These are phyloP conservation scores for Fusarium fujikuroi DNA, from an alignment of 2,329 filamentous ascomycete species.

Conservation along the genomic window DNA sequence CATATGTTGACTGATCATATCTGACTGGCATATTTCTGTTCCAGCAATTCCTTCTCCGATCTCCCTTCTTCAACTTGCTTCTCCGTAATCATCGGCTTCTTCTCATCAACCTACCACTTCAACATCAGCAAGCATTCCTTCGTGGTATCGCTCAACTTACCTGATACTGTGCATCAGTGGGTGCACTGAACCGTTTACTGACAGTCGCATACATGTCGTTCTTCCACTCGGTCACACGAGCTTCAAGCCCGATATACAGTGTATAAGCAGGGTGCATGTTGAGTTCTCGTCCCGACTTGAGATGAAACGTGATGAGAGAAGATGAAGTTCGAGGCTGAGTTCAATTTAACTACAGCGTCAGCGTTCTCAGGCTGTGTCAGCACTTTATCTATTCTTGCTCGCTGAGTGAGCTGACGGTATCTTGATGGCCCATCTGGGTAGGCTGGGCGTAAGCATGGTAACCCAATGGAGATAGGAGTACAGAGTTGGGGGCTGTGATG, in stretches of 20 bases:
- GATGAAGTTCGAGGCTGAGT: not conserved
- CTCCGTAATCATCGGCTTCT: slow-evolving; percentile 1
- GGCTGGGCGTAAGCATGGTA: not conserved
- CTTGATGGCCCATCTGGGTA: not conserved
- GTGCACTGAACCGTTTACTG: not conserved
- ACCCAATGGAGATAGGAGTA: not conserved
- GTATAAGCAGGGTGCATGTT: slow-evolving; percentile 30
- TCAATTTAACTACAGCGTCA: not conserved
- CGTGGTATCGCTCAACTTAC: not conserved
- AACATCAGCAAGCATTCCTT: not conserved
- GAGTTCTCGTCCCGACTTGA: not conserved
- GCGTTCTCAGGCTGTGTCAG: not conserved
- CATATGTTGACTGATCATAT: not conserved
- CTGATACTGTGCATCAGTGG: not conserved
- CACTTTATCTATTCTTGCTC: slow-evolving; percentile 1
- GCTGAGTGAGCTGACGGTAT: slow-evolving; percentile 13
- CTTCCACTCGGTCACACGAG: slow-evolving; percentile 11
- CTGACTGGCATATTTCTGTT: not conserved
- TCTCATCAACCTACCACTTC: slow-evolving; percentile 5
- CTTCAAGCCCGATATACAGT: slow-evolving; percentile 15
- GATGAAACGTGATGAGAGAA: not conserved
- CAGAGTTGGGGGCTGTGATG: not conserved
- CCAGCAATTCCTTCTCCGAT: not conserved
- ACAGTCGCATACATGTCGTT: not conserved
- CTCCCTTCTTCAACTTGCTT: slow-evolving; percentile 15